A percentile compares a stretch with the other conserved stretches of the same genome.
These are phyloP conservation scores for Nemania sp. DNA, from an alignment of 2,329 filamentous ascomycete genomes.

Conservation along the genomic window DNA sequence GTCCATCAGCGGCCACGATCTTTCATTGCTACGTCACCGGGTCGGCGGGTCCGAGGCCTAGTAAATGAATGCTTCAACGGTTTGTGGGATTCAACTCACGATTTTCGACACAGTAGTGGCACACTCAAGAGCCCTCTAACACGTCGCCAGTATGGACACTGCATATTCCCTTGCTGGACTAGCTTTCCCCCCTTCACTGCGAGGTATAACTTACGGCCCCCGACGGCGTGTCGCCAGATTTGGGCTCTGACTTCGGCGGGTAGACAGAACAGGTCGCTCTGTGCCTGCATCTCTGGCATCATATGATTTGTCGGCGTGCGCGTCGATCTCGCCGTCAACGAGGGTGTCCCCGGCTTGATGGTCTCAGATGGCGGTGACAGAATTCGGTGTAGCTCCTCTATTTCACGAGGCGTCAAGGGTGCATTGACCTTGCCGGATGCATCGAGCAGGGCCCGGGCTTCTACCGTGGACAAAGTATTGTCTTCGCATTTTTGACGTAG, in stretches of 20 bases:
- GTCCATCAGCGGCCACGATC: constrained; percentile 10
- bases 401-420: constrained; percentile 25
- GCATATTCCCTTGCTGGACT: constrained; percentile 24
- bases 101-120: constrained; percentile 26
- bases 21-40: not conserved
- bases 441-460: constrained; percentile 24
- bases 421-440: constrained; percentile 21
- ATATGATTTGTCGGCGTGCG: constrained; percentile 29
- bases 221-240: constrained; percentile 27
- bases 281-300: constrained; percentile 21
- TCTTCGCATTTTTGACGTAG: constrained; percentile 26
- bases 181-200: constrained; percentile 21
- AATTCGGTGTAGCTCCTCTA: constrained; percentile 27
- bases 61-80: not conserved
- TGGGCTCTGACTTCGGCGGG: constrained; percentile 25
- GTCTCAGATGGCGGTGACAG: constrained; percentile 16
- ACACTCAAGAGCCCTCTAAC: constrained; percentile 19
- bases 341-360: constrained; percentile 12
- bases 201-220: constrained; percentile 24
- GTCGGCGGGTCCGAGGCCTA: not conserved
- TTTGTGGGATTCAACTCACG: constrained; percentile 19
- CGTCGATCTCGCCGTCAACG: constrained; percentile 5
- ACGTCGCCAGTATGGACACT: constrained; percentile 27
- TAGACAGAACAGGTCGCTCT: constrained; percentile 26
- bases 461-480: constrained; percentile 22